Percentiles rank a stretch among this genome's conserved stretches.
These are phyloP conservation scores for Solanum appendiculatum DNA, from an alignment of 257 asterid genomes.

Conservation along the genomic window DNA sequence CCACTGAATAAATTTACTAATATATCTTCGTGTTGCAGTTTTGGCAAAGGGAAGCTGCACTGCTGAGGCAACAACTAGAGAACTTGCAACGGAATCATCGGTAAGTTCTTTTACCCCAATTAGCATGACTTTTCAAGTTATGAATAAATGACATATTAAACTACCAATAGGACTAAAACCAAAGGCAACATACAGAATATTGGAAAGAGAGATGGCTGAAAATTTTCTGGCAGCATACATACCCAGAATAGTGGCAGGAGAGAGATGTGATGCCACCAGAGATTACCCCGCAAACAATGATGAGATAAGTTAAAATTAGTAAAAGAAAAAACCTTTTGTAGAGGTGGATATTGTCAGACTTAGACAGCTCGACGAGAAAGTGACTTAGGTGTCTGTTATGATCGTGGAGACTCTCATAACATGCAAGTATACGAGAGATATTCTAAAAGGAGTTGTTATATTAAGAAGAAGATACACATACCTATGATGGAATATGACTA, in stretches of 20 bases:
- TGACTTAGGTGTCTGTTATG: not conserved
- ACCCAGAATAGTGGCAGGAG: not conserved
- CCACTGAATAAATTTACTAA: not conserved
- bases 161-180: not conserved
- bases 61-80: constrained; percentile 52
- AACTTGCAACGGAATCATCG: constrained; percentile 54
- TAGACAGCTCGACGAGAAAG: not conserved
- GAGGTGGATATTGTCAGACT: no score
- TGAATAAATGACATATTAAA: not conserved
- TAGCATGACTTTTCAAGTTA: not conserved
- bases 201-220: not conserved
- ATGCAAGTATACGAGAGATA: not conserved
- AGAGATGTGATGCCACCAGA: no score
- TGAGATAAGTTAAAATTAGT: no score
- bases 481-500: not conserved
- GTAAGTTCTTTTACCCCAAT: constrained; percentile 14
- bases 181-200: not conserved
- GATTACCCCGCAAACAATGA: no score
- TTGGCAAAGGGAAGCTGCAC: constrained; percentile 63
- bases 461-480: not conserved
- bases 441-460: not conserved
- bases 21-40: constrained; percentile 23
- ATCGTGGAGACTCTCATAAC: not conserved
- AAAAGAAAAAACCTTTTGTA: no score
- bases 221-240: not conserved